Percentiles rank a stretch among this genome's conserved stretches.
These are phyloP conservation scores for Leptographium procerum DNA, from an alignment of 2,329 filamentous ascomycete species.

Conservation along the genomic window DNA sequence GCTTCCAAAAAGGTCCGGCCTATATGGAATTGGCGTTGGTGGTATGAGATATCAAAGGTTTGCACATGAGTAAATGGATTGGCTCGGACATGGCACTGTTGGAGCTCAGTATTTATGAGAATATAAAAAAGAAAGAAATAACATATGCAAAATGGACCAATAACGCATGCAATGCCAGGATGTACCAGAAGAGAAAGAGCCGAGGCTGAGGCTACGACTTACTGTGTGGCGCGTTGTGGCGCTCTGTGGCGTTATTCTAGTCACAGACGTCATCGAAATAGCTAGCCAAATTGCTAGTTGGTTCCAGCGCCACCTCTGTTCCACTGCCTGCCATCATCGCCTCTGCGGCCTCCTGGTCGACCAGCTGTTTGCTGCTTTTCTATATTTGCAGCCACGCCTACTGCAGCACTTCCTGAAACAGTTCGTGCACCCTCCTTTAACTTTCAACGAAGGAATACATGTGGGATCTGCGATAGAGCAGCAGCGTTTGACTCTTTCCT, in stretches of 20 bases:
- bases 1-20: background rate
- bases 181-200: no score
- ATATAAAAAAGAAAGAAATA: background rate
- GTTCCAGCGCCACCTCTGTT: background rate
- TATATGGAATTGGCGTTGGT: background rate
- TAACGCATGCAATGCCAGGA: no score
- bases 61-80: background rate
- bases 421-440: background rate
- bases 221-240: no score
- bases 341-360: background rate
- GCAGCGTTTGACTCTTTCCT: background rate
- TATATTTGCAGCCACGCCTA: background rate
- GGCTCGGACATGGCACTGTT: background rate
- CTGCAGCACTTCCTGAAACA: background rate
- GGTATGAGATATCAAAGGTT: background rate
- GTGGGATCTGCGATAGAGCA: background rate
- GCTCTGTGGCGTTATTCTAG: background rate
- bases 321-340: background rate
- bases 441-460: background rate
- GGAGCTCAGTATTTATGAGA: background rate
- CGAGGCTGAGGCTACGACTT: no score
- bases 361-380: background rate
- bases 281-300: background rate
- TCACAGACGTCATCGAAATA: background rate
- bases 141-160: no score